phyloP scores from a whole-genome alignment of 805 yeast genomes.

The Candida tibetensis region DNA sequence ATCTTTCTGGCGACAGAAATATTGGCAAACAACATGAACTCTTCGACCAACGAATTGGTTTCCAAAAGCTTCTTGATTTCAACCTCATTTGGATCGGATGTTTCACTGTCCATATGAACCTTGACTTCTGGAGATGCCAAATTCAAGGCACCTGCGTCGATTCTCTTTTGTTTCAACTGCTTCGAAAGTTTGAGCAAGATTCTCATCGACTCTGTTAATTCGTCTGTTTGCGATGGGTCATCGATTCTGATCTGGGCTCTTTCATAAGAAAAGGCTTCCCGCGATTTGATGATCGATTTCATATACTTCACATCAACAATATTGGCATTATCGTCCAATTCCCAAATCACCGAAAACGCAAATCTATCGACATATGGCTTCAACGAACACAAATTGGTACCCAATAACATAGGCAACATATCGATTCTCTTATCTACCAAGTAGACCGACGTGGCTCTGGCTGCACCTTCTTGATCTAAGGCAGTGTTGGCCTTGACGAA shows the following conservation, averaged over 20 bases:
- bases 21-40: slow-evolving; percentile 96
- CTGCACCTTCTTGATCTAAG: slow-evolving; percentile 91
- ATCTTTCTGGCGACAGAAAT: slow-evolving; percentile 93
- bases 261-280: slow-evolving; percentile 94
- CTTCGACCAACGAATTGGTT: slow-evolving; percentile 95
- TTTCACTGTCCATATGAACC: slow-evolving; percentile 94
- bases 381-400: slow-evolving; percentile 93
- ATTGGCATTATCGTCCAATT: slow-evolving; percentile 79
- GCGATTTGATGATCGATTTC: slow-evolving; percentile 84
- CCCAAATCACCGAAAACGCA: slow-evolving; percentile 97
- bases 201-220: slow-evolving; percentile 86
- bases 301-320: slow-evolving; percentile 75
- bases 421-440: slow-evolving; percentile 97
- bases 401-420: slow-evolving; percentile 93
- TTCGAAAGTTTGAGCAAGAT: slow-evolving; percentile 76
- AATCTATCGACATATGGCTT: slow-evolving; percentile 94
- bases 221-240: slow-evolving; percentile 72
- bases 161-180: slow-evolving; percentile 76
- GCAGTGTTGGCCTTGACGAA: slow-evolving; percentile 93
- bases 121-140: slow-evolving; percentile 97
- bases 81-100: slow-evolving; percentile 94
- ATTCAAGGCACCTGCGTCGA: slow-evolving; percentile 94
- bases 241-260: slow-evolving; percentile 91
- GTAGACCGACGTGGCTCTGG: slow-evolving; percentile 96
- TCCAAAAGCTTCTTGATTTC: slow-evolving; percentile 85